A percentile compares a stretch with the other conserved stretches of the same genome.
These are phyloP conservation scores for Xylariaceae sp. DNA, from an alignment of 2,329 filamentous ascomycete genomes.

Conservation along the genomic window DNA sequence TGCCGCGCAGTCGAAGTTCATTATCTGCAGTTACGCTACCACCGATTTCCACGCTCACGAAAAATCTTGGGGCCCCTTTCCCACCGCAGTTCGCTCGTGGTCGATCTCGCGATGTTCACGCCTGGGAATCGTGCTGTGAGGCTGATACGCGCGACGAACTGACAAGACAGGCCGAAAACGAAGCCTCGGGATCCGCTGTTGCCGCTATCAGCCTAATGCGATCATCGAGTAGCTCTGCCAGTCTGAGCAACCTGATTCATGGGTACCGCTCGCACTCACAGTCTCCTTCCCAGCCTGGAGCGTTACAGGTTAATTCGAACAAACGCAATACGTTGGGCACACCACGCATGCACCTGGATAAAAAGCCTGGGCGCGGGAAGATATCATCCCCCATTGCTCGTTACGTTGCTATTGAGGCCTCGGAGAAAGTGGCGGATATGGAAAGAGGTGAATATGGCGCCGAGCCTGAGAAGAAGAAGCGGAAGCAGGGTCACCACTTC, in stretches of 20 bases:
- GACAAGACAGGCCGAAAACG: constrained; percentile 74
- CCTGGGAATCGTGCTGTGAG: constrained; percentile 89
- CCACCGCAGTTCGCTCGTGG: constrained; percentile 58
- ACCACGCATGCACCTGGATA: constrained; percentile 36
- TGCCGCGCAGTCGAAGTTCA: constrained; percentile 69
- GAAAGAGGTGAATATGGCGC: constrained; percentile 14
- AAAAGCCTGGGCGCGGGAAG: constrained; percentile 57
- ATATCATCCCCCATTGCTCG: constrained; percentile 28
- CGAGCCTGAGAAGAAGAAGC: constrained; percentile 27
- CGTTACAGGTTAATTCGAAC: constrained; percentile 50
- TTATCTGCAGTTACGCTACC: constrained; percentile 54
- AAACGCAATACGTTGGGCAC: constrained; percentile 56
- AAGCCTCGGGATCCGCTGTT: constrained; percentile 71
- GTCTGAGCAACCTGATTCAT: constrained; percentile 35
- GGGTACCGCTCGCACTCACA: constrained; percentile 14
- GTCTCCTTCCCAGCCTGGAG: constrained; percentile 9
- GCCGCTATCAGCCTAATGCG: constrained; percentile 77
- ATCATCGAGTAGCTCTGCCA: constrained; percentile 56
- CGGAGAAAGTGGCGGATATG: constrained; percentile 28
- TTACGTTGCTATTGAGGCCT: constrained; percentile 9
- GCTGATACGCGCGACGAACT: constrained; percentile 72
- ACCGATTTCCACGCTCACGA: constrained; percentile 49
- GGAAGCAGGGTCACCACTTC: constrained; percentile 41
- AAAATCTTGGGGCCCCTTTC: constrained; percentile 45
- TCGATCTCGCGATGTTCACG: constrained; percentile 78